phyloP scores from a whole-genome alignment of 768 basidiomycete species.

The Suillus variegatus region DNA sequence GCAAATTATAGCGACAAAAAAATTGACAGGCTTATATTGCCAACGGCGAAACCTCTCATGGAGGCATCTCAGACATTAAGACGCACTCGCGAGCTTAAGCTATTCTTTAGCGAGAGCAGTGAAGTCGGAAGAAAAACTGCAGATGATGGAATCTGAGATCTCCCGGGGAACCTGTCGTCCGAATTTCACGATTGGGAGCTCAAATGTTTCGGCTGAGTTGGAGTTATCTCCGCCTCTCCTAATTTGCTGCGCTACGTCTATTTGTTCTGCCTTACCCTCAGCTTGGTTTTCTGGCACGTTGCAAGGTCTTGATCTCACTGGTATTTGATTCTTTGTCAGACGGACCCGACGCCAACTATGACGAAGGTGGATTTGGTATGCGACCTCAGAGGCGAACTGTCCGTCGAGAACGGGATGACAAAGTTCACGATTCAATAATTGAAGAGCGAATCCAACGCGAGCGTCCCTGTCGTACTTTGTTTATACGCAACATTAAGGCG shows the following conservation, averaged over 20 bases:
- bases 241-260: slow-evolving; percentile 44
- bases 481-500: slow-evolving; percentile 98
- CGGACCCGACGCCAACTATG: slow-evolving; percentile 58
- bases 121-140: slow-evolving; percentile 29
- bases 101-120: slow-evolving; percentile 49
- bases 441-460: slow-evolving; percentile 94
- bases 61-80: slow-evolving; percentile 32
- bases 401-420: slow-evolving; percentile 83
- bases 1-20: slow-evolving; percentile 53
- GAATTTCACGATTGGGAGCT: slow-evolving; percentile 5
- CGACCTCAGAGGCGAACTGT: slow-evolving; percentile 46
- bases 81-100: slow-evolving; percentile 46
- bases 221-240: slow-evolving; percentile 8
- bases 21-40: slow-evolving; percentile 36
- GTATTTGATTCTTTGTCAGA: slow-evolving; percentile 54
- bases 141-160: slow-evolving; percentile 7
- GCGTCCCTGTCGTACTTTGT: slow-evolving; percentile 92
- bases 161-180: slow-evolving; percentile 30
- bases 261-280: slow-evolving; percentile 43
- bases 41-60: slow-evolving; percentile 24
- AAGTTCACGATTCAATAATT: slow-evolving; percentile 88
- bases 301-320: slow-evolving; percentile 47
- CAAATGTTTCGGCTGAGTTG: slow-evolving; percentile 7
- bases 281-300: slow-evolving; percentile 43
- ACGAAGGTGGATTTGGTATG: slow-evolving; percentile 49